A percentile compares a stretch with the other conserved stretches of the same genome.
Conservation (phyloP, 768 basidiomycete genomes). For the Suillus brevipes region DNA sequence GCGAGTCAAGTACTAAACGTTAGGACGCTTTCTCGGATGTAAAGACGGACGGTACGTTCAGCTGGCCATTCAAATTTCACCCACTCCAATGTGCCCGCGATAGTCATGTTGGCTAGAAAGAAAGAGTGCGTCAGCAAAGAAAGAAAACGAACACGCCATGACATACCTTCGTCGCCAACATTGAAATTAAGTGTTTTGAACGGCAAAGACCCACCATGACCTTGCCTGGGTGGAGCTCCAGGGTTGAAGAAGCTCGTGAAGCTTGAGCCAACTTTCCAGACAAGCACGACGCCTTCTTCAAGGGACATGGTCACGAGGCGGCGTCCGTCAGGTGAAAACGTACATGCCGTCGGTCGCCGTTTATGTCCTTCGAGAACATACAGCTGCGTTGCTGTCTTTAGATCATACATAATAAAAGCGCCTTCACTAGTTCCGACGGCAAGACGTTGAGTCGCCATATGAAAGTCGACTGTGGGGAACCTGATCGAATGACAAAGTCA, state of each 20-base stretch:
- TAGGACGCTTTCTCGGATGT: slow-evolving; percentile 77
- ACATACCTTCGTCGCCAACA: slow-evolving; percentile 78
- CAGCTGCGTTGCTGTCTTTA: slow-evolving; percentile 91
- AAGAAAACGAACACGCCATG: not conserved
- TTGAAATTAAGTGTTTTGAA: slow-evolving; percentile 88
- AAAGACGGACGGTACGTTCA: slow-evolving; percentile 79
- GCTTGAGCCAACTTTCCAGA: slow-evolving; percentile 95
- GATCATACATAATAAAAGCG: slow-evolving; percentile 92
- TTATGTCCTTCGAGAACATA: slow-evolving; percentile 95
- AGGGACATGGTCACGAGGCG: slow-evolving; percentile 85
- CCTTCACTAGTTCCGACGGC: slow-evolving; percentile 95
- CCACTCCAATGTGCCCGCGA: slow-evolving; percentile 66
- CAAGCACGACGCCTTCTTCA: slow-evolving; percentile 79
- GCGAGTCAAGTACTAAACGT: slow-evolving; percentile 75
- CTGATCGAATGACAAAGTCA: slow-evolving; percentile 37
- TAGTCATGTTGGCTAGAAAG: slow-evolving; percentile 50
- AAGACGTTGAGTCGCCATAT: slow-evolving; percentile 81
- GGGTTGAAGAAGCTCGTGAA: slow-evolving; percentile 88
- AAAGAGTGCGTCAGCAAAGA: not conserved
- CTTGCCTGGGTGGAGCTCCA: slow-evolving; percentile 90
- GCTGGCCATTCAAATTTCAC: slow-evolving; percentile 84
- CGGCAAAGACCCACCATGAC: slow-evolving; percentile 76
- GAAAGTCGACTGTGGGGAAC: slow-evolving; percentile 93
- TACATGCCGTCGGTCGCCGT: slow-evolving; percentile 76
- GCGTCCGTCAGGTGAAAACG: slow-evolving; percentile 92